phyloP scores from a whole-genome alignment of 192 early-diverging fungal genomes.

The Endogone sp. region DNA sequence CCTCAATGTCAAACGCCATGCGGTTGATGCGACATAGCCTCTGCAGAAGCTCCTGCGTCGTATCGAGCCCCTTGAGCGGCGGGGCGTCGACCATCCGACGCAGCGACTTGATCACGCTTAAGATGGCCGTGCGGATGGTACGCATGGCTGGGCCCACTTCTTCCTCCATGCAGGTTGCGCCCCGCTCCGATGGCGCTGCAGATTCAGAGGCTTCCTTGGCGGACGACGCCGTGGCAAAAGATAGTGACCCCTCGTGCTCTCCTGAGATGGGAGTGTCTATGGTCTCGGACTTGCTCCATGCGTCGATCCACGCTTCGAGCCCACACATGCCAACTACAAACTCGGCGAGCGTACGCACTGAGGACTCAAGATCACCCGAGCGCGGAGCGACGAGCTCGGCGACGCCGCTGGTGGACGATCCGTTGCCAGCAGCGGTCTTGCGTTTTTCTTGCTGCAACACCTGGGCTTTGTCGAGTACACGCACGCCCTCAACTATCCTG shows the following conservation, averaged over 20 bases:
- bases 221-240: slow-evolving; percentile 1
- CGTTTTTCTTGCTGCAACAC: neutral
- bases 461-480: slow-evolving; percentile 18
- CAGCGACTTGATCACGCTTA: neutral
- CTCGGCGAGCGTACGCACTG: slow-evolving; percentile 18
- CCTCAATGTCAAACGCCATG: neutral
- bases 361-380: slow-evolving; percentile 10
- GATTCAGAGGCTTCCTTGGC: neutral
- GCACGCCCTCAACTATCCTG: slow-evolving; percentile 5
- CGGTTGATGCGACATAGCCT: slow-evolving; percentile 14
- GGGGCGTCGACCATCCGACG: slow-evolving; percentile 23
- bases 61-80: slow-evolving; percentile 12
- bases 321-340: slow-evolving; percentile 19
- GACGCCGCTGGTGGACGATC: neutral
- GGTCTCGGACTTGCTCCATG: slow-evolving; percentile 3
- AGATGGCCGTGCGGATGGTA: neutral
- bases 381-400: neutral
- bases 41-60: slow-evolving; percentile 15
- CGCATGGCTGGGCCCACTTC: neutral
- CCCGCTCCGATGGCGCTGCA: neutral
- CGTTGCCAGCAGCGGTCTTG: too few relatives aligned
- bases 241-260: slow-evolving; percentile 1
- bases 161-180: neutral
- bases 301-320: slow-evolving; percentile 25
- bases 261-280: neutral